phyloP scores from a whole-genome alignment of 371 early-diverging fungal genomes.

The Mucor plumbeus region DNA sequence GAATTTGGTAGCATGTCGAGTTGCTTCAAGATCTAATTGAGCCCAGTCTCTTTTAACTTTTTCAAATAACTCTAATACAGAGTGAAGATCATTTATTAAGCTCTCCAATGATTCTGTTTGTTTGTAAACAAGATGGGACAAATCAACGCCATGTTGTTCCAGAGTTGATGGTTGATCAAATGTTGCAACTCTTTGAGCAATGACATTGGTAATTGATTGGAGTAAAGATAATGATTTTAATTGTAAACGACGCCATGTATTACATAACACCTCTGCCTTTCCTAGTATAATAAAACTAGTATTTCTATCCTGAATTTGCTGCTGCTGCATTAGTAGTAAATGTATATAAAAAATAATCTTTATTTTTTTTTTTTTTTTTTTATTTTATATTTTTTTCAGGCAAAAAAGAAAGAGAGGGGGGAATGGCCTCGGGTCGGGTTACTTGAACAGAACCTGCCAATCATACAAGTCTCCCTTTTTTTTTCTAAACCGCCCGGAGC shows the following conservation, averaged over 20 bases:
- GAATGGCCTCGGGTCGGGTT: neutral
- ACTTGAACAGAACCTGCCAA: neutral
- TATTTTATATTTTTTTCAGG: no score
- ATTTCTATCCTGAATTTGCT: slow-evolving; percentile 22
- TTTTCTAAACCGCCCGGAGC: neutral
- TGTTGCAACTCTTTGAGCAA: slow-evolving; percentile 25
- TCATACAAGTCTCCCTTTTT: neutral
- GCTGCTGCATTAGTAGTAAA: slow-evolving; percentile 21
- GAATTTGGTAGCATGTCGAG: slow-evolving; percentile 15
- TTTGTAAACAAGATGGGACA: slow-evolving; percentile 24
- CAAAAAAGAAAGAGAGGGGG: neutral
- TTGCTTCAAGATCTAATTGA: slow-evolving; percentile 16
- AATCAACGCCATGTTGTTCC: slow-evolving; percentile 9
- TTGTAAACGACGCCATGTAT: slow-evolving; percentile 21
- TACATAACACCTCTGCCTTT: slow-evolving; percentile 15
- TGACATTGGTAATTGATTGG: slow-evolving; percentile 22
- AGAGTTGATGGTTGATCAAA: slow-evolving; percentile 14
- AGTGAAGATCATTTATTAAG: neutral
- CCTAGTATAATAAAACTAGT: slow-evolving; percentile 15
- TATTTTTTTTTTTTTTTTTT: no score
- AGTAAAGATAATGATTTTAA: slow-evolving; percentile 12
- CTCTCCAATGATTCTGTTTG: slow-evolving; percentile 25
- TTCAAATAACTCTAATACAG: slow-evolving; percentile 11
- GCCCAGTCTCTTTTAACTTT: slow-evolving; percentile 14
- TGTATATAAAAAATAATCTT: slow-evolving; percentile 7